Percentiles rank a stretch among this genome's conserved stretches.
Conservation (phyloP, 2,329 filamentous ascomycete genomes). For the Dendrostoma leiphaemia region DNA sequence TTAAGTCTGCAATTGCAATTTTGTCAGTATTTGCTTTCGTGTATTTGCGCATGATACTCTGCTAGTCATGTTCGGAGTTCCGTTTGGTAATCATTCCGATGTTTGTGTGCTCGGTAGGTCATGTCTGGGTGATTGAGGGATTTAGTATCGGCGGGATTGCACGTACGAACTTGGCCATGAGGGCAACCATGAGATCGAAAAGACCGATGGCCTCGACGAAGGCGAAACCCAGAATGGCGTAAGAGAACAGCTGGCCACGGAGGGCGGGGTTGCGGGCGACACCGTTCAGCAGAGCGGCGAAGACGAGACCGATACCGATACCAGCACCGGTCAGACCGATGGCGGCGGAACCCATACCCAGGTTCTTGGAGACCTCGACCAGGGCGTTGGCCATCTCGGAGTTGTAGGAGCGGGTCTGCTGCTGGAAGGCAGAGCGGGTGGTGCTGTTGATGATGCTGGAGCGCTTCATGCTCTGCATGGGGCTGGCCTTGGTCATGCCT, state of each 20-base stretch:
- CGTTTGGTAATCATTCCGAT: not conserved
- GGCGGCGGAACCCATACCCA: constrained; percentile 85
- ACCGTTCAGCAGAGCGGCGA: constrained; percentile 83
- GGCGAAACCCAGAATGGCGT: constrained; percentile 93
- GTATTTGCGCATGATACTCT: not conserved
- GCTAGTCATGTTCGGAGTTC: not conserved
- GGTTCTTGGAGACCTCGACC: constrained; percentile 88
- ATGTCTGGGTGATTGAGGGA: constrained; percentile 2
- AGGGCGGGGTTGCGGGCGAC: constrained; percentile 93
- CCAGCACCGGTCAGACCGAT: constrained; percentile 90
- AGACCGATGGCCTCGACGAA: constrained; percentile 92
- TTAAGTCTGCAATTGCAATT: constrained; percentile 17
- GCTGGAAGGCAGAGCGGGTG: constrained; percentile 61
- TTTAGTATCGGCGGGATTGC: not conserved
- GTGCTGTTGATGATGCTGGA: constrained; percentile 67
- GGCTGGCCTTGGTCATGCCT: constrained; percentile 56
- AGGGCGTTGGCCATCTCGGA: constrained; percentile 86
- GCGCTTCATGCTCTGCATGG: constrained; percentile 75
- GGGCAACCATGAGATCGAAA: constrained; percentile 88
- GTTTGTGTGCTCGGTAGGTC: not conserved
- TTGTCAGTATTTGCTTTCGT: not conserved
- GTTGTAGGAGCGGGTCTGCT: constrained; percentile 70
- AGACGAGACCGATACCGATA: constrained; percentile 95
- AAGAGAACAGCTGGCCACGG: constrained; percentile 93
- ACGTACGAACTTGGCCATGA: constrained; percentile 88